A percentile compares a stretch with the other conserved stretches of the same genome.
Conservation (phyloP, 2,329 filamentous ascomycete species). For the Cyphellophora europaea region DNA sequence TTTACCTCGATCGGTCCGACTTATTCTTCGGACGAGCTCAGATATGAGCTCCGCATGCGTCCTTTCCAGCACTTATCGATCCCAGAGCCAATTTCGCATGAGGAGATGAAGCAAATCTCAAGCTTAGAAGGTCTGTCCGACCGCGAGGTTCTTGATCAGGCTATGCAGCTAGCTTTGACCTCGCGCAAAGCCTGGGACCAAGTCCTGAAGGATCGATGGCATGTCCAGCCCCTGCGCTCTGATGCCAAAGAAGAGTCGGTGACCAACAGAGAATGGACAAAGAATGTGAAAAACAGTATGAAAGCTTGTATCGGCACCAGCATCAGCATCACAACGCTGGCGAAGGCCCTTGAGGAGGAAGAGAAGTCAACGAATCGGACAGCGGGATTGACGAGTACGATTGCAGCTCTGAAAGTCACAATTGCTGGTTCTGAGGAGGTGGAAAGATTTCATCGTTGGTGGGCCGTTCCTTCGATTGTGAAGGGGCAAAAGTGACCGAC, state of each 20-base stretch:
- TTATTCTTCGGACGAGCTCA: conserved; percentile 58
- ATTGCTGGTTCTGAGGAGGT: conserved; percentile 6
- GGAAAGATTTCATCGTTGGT: conserved; percentile 5
- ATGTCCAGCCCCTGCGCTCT: conserved; percentile 18
- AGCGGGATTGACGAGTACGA: conserved; percentile 14
- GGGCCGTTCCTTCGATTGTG: conserved; percentile 3
- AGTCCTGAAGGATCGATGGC: conserved; percentile 27
- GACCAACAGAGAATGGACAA: conserved; percentile 53
- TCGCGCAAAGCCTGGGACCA: conserved; percentile 35
- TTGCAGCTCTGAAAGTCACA: conserved; percentile 10
- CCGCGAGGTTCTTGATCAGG: conserved; percentile 28
- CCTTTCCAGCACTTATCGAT: conserved; percentile 63
- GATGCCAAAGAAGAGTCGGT: conserved; percentile 24
- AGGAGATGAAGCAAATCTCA: conserved; percentile 45
- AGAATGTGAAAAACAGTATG: conserved; percentile 50
- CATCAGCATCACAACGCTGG: conserved; percentile 52
- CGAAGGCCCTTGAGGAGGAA: conserved; percentile 42
- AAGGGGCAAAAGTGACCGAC: too few species aligned
- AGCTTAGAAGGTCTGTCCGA: conserved; percentile 35
- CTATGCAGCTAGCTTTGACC: conserved; percentile 27
- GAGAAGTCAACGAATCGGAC: conserved; percentile 2
- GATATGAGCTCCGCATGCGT: conserved; percentile 80
- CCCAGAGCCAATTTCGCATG: conserved; percentile 57
- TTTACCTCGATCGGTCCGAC: conserved; percentile 14
- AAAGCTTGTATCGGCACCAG: conserved; percentile 63